A percentile compares a stretch with the other conserved stretches of the same genome.
phyloP scores from a whole-genome alignment of 805 yeast species.

The Peterozyma xylosa region DNA sequence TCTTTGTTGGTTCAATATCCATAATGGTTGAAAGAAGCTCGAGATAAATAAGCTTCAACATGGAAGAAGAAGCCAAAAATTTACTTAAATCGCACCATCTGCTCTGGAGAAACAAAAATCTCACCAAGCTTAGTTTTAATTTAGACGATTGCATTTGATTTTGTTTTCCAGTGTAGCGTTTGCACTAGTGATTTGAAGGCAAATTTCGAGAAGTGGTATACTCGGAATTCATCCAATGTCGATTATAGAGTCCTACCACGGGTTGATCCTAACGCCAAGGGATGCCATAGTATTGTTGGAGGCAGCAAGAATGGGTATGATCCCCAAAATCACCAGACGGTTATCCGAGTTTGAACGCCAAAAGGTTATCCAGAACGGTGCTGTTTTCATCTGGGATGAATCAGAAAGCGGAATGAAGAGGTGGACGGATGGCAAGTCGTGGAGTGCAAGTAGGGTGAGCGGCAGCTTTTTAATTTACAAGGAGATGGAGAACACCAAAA shows the following conservation, averaged over 20 bases:
- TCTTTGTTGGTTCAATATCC: neutral
- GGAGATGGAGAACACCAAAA: constrained; percentile 41
- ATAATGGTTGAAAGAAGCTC: neutral
- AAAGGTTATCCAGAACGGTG: constrained; percentile 44
- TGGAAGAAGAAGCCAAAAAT: neutral
- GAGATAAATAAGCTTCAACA: neutral
- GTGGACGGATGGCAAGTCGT: constrained; percentile 72
- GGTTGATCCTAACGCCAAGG: constrained; percentile 44
- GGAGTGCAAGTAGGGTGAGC: constrained; percentile 67
- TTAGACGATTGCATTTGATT: neutral
- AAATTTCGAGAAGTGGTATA: too few relatives aligned
- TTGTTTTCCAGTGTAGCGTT: neutral
- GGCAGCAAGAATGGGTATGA: constrained; percentile 48
- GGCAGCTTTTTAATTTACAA: constrained; percentile 57
- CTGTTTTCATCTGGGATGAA: constrained; percentile 69
- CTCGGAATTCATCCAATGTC: neutral
- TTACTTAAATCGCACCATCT: neutral
- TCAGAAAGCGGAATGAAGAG: constrained; percentile 62
- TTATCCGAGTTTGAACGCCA: constrained; percentile 47
- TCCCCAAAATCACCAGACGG: constrained; percentile 54
- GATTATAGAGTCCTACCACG: constrained; percentile 53
- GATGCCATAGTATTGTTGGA: constrained; percentile 64
- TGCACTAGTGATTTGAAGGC: neutral
- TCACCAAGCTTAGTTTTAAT: neutral
- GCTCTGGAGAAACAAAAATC: too few relatives aligned